Evolutionary conservation across 805 yeast species (phyloP).

Genomic region (Starmerella vaccinii): DNA sequence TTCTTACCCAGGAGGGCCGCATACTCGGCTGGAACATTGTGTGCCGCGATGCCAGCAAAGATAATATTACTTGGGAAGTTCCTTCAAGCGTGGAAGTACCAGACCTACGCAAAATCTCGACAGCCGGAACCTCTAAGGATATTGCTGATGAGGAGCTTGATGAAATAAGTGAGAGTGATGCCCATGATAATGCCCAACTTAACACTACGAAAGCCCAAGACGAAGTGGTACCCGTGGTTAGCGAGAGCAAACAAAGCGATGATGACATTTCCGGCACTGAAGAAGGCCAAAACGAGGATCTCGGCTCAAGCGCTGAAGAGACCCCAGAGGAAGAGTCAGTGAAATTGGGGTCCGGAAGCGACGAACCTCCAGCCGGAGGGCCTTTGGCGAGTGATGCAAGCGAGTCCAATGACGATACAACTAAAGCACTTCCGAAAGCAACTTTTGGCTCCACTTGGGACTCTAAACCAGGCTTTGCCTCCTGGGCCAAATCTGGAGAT

Average conservation of each 20-base stretch:
- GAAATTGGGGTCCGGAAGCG: too few species aligned
- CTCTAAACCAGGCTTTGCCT: background rate
- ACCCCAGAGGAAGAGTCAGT: background rate
- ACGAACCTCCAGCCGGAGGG: too few species aligned
- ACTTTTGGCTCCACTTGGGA: background rate
- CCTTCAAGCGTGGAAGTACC: background rate
- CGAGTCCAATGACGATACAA: too few species aligned
- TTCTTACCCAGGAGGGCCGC: constrained; percentile 22
- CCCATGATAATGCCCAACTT: background rate
- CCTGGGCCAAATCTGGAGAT: background rate
- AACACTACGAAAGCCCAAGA: background rate
- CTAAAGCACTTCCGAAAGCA: background rate
- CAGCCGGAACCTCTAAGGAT: background rate
- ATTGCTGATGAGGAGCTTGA: constrained; percentile 12
- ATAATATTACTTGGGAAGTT: background rate
- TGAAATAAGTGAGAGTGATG: constrained; percentile 4
- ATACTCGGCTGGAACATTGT: constrained; percentile 22
- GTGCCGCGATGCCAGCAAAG: constrained; percentile 7
- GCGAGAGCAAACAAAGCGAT: background rate
- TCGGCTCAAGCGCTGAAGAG: too few species aligned
- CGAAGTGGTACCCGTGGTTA: background rate
- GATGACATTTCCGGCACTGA: too few species aligned
- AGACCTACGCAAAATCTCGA: background rate
- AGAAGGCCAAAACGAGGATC: too few species aligned
- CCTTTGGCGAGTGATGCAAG: too few species aligned